A percentile compares a stretch with the other conserved stretches of the same genome.
Evolutionary conservation across 169 alveolate species (phyloP).

Genomic region (Cryptosporidium parvum): DNA sequence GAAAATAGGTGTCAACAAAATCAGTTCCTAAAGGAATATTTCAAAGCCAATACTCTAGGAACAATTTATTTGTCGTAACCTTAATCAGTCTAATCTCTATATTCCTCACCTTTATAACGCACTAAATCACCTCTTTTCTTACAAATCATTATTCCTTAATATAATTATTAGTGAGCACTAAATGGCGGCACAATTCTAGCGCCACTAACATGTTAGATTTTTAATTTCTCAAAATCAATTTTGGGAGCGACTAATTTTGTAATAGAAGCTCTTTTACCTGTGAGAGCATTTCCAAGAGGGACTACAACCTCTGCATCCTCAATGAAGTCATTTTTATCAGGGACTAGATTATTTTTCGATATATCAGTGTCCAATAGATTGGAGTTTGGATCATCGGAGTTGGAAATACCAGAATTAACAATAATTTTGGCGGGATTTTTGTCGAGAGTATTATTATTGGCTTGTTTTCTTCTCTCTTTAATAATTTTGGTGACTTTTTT

Average conservation of each 20-base stretch:
- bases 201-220: background rate
- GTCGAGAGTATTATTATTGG: background rate
- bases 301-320: constrained; percentile 18
- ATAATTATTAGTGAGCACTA: background rate
- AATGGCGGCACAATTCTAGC: constrained; percentile 3
- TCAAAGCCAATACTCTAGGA: background rate
- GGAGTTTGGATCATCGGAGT: background rate
- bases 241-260: constrained; percentile 64
- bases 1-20: background rate
- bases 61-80: background rate
- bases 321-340: background rate
- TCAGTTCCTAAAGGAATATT: background rate
- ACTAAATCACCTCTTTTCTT: background rate
- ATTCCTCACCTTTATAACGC: background rate
- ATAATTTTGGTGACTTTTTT: constrained; percentile 32
- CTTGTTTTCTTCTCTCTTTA: constrained; percentile 31
- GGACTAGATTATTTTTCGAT: background rate
- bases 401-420: background rate
- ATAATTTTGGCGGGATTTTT: background rate
- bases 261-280: constrained; percentile 58
- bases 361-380: background rate
- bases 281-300: constrained; percentile 43
- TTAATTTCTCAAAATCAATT: constrained; percentile 13
- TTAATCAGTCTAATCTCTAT: background rate
- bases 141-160: background rate